Evolutionary conservation across 768 basidiomycete genomes (phyloP).

Genomic region (Leccinum longicurvipes): DNA sequence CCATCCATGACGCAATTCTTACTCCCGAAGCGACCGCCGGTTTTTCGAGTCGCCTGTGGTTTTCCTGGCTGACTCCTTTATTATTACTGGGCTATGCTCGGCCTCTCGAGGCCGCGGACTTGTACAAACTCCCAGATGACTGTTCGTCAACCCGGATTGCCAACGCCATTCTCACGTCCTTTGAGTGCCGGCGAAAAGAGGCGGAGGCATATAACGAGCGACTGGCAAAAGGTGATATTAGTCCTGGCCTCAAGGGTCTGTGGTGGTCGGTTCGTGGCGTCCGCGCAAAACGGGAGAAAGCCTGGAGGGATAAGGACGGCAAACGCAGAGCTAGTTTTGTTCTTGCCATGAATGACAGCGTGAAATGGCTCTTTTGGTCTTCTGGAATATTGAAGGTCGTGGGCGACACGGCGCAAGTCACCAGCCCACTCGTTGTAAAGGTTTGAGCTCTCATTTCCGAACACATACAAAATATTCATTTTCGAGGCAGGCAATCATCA

Average conservation of each 20-base stretch:
- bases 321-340: slow-evolving; percentile 60
- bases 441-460: slow-evolving; percentile 33
- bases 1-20: slow-evolving; percentile 55
- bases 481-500: slow-evolving; percentile 56
- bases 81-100: slow-evolving; percentile 74
- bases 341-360: slow-evolving; percentile 71
- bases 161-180: slow-evolving; percentile 59
- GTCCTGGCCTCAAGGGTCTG: slow-evolving; percentile 48
- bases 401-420: slow-evolving; percentile 71
- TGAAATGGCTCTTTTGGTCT: slow-evolving; percentile 78
- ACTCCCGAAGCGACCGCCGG: slow-evolving; percentile 68
- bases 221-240: slow-evolving; percentile 61
- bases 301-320: slow-evolving; percentile 64
- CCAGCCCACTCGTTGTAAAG: slow-evolving; percentile 76
- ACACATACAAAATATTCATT: neutral
- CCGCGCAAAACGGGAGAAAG: slow-evolving; percentile 51
- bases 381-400: slow-evolving; percentile 56
- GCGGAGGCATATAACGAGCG: slow-evolving; percentile 71
- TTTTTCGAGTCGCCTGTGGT: slow-evolving; percentile 58
- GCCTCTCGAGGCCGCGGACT: slow-evolving; percentile 75
- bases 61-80: slow-evolving; percentile 72
- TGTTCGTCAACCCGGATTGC: slow-evolving; percentile 61
- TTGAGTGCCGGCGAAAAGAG: slow-evolving; percentile 49
- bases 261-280: slow-evolving; percentile 58
- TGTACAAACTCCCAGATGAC: slow-evolving; percentile 71